These are phyloP conservation scores for Coriolopsis trogii DNA, from an alignment of 1,284 basidiomycete species.

Conservation along the genomic window DNA sequence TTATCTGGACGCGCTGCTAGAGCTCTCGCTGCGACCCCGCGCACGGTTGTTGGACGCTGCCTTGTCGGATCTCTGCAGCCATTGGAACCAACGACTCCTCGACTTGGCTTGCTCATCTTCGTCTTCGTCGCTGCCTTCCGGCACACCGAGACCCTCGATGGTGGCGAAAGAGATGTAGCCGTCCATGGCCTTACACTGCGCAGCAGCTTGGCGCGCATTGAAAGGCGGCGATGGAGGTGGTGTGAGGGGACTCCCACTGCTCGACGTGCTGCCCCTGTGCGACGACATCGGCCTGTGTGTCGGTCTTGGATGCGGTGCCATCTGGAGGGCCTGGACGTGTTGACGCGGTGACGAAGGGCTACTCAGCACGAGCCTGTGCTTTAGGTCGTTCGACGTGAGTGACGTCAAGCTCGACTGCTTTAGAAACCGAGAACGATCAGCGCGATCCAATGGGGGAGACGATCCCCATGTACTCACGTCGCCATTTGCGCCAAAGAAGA, in stretches of 20 bases:
- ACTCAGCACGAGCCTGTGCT: constrained; percentile 11
- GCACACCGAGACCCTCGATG: constrained; percentile 70
- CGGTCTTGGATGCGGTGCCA: constrained; percentile 24
- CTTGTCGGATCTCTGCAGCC: constrained; percentile 24
- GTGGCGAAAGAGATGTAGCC: constrained; percentile 71
- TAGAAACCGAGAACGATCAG: constrained; percentile 16
- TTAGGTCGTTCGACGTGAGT: constrained; percentile 24
- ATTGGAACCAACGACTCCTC: constrained; percentile 28
- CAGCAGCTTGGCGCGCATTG: constrained; percentile 63
- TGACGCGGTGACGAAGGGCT: constrained; percentile 20
- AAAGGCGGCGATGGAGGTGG: constrained; percentile 46
- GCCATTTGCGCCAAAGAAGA: constrained; percentile 31
- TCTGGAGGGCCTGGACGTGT: constrained; percentile 13
- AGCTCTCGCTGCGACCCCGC: constrained; percentile 24
- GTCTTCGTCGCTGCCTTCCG: constrained; percentile 45
- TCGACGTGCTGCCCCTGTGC: constrained; percentile 10
- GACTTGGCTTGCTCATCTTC: constrained; percentile 31
- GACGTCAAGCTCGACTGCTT: constrained; percentile 29
- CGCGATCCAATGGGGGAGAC: constrained; percentile 8
- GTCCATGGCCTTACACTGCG: constrained; percentile 54
- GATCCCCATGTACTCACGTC: constrained; percentile 27
- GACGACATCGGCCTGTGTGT: constrained; percentile 21
- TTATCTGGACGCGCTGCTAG: constrained; percentile 25
- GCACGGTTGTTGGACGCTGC: constrained; percentile 13
- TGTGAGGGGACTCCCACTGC: constrained; percentile 27